Base-by-base conservation (phyloP, 2,329 filamentous ascomycete species). In the Trichoderma hamatum region DNA sequence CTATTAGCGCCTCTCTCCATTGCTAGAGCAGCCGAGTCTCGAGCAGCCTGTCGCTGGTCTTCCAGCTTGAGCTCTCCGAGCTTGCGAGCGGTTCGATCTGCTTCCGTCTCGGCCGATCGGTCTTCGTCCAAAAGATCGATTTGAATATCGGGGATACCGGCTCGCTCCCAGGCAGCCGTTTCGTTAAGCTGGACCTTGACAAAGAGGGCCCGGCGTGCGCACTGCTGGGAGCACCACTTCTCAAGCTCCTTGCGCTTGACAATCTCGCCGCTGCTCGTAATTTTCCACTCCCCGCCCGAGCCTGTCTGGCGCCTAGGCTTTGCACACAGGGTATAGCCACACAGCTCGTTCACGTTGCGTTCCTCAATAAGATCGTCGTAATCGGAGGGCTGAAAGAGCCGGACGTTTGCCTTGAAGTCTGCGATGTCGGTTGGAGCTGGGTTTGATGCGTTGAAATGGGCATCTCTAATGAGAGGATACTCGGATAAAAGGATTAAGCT, bases 291-390 rank as follows among this genome's bases (percentile, higher is more conserved):
- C 19, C 88, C 89, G 1, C 84, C 86, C 13, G 83, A 81, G 19
- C 84, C 81, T 63, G 86, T 83, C 36, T 84, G 83, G 36, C 85
- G 83, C 49, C 89, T 89, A n/a, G 88, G 84, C 19, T 85, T 85
- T 0, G 88, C 81, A 78, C 96, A 99, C 32, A 98, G 84, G 0
- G 87, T 84, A 78, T 97, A 98, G 1, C 94, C 96, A 80, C 96
- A 99, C 24, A 88, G 85, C 54, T 86, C 88, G 74, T 92, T 90
- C 72, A 93, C 91, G 78, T 97, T 96, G 75, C 96, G 92, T 83
- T 99, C 96, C 72, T 91, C 87, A 70, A 97, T 89, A 61, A 98
- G 83, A 72, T 92, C 91, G 76, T 97, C 93, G 82, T 96, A 97
- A 82, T 99, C 95, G 65, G 87, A 85, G 0, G 94, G 93, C 77